Evolutionary conservation across 176 grass and related monocot genomes (phyloP).

Genomic region (Zoysia japonica): DNA sequence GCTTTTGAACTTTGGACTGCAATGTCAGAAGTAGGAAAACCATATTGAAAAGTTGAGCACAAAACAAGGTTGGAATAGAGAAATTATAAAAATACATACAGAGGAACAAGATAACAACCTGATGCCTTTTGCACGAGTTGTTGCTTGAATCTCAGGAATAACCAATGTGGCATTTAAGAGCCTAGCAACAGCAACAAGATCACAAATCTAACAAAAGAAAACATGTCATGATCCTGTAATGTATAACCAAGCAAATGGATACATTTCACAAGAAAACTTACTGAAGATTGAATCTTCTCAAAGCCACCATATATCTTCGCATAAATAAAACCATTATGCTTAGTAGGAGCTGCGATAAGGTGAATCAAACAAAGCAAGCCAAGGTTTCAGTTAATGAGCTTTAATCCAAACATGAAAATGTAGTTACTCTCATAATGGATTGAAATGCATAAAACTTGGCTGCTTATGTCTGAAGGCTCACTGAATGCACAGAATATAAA

Average conservation of each 20-base stretch:
- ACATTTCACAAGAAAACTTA: slow-evolving; percentile 56
- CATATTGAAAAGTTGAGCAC: slow-evolving; percentile 23
- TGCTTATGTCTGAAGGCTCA: not conserved
- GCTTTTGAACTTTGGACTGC: slow-evolving; percentile 96
- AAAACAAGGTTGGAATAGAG: slow-evolving; percentile 18
- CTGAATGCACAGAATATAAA: slow-evolving; percentile 9
- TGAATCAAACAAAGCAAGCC: slow-evolving; percentile 21
- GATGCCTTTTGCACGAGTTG: slow-evolving; percentile 88
- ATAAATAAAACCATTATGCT: slow-evolving; percentile 93
- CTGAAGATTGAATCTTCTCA: slow-evolving; percentile 95
- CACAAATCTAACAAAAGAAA: slow-evolving; percentile 86
- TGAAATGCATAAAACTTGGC: not conserved
- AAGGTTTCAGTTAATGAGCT: slow-evolving; percentile 26
- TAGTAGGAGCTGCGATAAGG: slow-evolving; percentile 57
- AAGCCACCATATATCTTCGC: slow-evolving; percentile 97
- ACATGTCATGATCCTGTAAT: slow-evolving; percentile 41
- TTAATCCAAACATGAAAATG: slow-evolving; percentile 2
- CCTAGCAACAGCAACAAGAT: slow-evolving; percentile 86
- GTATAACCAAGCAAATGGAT: slow-evolving; percentile 18
- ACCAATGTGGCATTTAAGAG: slow-evolving; percentile 97
- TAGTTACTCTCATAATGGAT: not conserved
- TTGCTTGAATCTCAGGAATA: slow-evolving; percentile 96
- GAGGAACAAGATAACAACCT: slow-evolving; percentile 50
- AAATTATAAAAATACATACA: slow-evolving; percentile 24
- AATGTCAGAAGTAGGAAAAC: slow-evolving; percentile 24